A percentile compares a stretch with the other conserved stretches of the same genome.
These are phyloP conservation scores for Geosmithia putterillii DNA, from an alignment of 2,329 filamentous ascomycete species.

Conservation along the genomic window DNA sequence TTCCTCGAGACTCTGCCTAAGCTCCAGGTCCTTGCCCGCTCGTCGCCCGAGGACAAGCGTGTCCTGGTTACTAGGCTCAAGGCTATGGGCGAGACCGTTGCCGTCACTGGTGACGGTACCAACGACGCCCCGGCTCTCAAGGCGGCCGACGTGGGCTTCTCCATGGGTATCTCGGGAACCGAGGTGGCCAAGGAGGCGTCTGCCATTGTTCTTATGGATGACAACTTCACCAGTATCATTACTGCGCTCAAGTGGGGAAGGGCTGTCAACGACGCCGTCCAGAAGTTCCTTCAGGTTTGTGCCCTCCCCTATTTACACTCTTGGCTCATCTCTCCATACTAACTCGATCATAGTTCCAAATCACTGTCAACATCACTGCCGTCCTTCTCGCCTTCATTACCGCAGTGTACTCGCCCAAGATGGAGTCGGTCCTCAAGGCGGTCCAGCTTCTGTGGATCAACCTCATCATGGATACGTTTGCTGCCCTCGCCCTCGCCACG, in stretches of 20 bases:
- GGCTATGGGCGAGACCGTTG: constrained; percentile 49
- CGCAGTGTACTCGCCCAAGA: constrained; percentile 28
- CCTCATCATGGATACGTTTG: constrained; percentile 48
- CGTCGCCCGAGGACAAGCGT: constrained; percentile 53
- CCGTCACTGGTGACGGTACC: constrained; percentile 49
- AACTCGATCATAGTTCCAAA: constrained; percentile 29
- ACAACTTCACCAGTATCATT: constrained; percentile 50
- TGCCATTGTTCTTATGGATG: constrained; percentile 49
- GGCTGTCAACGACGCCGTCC: constrained; percentile 46
- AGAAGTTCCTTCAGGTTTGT: constrained; percentile 42
- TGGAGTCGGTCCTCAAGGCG: constrained; percentile 37
- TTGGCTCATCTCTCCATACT: not conserved
- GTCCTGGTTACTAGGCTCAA: constrained; percentile 49
- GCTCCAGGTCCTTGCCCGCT: constrained; percentile 52
- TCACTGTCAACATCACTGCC: constrained; percentile 51
- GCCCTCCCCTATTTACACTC: not conserved
- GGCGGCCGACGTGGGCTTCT: constrained; percentile 49
- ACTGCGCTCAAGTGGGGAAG: constrained; percentile 49
- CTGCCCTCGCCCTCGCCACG: constrained; percentile 34
- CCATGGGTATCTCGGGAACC: constrained; percentile 50
- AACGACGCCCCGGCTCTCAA: constrained; percentile 52
- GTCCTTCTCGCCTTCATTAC: constrained; percentile 46
- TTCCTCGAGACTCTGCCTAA: constrained; percentile 39
- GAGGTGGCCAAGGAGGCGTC: constrained; percentile 51
- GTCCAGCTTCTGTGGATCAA: constrained; percentile 51